Percentiles rank a stretch among this genome's conserved stretches.
Evolutionary conservation across 495 filamentous ascomycete species (phyloP).

Genomic region (Neurospora intermedia): DNA sequence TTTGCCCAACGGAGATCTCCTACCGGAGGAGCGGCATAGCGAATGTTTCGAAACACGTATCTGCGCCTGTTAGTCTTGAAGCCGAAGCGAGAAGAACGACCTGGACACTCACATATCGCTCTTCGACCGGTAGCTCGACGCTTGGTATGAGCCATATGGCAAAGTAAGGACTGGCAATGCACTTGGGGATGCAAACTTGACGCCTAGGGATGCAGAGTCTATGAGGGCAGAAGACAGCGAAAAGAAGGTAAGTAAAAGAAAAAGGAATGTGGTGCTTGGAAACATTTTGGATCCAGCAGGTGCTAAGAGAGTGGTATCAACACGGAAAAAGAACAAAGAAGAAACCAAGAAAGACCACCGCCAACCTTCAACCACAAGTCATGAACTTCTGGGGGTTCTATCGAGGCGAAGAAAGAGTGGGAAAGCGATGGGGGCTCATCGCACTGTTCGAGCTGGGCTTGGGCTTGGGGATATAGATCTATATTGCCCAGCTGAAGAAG

Average conservation of each 20-base stretch:
- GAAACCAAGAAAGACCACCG: neutral
- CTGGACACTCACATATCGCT: slow-evolving; percentile 11
- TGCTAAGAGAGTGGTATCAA: neutral
- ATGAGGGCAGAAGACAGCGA: neutral
- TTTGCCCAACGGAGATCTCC: slow-evolving; percentile 46
- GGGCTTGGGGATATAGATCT: neutral
- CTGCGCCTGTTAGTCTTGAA: slow-evolving; percentile 4
- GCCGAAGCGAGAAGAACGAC: neutral
- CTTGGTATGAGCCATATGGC: slow-evolving; percentile 22
- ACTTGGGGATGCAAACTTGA: neutral
- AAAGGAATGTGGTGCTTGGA: neutral
- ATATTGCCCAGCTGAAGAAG: neutral
- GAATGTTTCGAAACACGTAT: slow-evolving; percentile 46
- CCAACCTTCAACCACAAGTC: neutral
- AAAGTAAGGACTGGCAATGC: slow-evolving; percentile 13
- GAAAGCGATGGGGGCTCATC: neutral
- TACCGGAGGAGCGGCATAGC: slow-evolving; percentile 45
- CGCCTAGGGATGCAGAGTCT: neutral
- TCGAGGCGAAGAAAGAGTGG: neutral
- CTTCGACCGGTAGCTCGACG: slow-evolving; percentile 8
- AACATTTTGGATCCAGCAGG: neutral
- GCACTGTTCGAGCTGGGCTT: neutral
- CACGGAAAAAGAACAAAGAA: neutral
- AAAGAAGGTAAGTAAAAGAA: neutral
- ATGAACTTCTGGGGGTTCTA: neutral